Evolutionary conservation across 371 early-diverging fungal genomes (phyloP).

Genomic region (Actinomucor elegans): DNA sequence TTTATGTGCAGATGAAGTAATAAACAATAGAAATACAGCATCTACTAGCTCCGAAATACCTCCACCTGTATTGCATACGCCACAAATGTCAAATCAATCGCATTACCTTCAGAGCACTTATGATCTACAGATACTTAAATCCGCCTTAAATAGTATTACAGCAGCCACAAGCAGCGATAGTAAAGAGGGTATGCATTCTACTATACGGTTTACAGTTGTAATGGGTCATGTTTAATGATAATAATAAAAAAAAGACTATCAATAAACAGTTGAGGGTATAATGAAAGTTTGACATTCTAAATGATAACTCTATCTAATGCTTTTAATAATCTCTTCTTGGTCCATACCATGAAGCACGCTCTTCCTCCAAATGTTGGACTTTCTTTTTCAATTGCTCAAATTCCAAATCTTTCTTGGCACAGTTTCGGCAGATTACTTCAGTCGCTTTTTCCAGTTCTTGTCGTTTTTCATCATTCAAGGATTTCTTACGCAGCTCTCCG

Average conservation of each 20-base stretch:
- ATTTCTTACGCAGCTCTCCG: no score
- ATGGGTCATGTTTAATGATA: conserved; percentile 56
- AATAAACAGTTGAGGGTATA: neutral
- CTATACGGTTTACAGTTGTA: conserved; percentile 44
- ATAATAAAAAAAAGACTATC: neutral
- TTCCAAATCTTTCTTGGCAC: no score
- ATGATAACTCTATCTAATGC: no score
- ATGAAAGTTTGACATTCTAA: no score
- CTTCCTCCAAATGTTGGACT: no score
- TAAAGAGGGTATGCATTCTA: conserved; percentile 7
- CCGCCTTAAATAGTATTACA: neutral
- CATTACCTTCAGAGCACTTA: conserved; percentile 7
- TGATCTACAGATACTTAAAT: conserved; percentile 8
- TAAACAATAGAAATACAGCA: neutral
- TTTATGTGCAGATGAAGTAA: conserved; percentile 46
- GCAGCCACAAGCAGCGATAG: neutral
- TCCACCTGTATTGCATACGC: conserved; percentile 4
- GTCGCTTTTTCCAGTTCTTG: no score
- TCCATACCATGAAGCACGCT: no score
- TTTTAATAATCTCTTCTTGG: no score
- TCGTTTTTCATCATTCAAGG: no score
- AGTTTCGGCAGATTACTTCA: no score
- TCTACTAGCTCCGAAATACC: neutral
- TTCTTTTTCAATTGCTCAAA: no score
- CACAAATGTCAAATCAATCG: conserved; percentile 3